Base-by-base conservation (phyloP, 306 rosid species). In the Phaseolus lunatus region DNA sequence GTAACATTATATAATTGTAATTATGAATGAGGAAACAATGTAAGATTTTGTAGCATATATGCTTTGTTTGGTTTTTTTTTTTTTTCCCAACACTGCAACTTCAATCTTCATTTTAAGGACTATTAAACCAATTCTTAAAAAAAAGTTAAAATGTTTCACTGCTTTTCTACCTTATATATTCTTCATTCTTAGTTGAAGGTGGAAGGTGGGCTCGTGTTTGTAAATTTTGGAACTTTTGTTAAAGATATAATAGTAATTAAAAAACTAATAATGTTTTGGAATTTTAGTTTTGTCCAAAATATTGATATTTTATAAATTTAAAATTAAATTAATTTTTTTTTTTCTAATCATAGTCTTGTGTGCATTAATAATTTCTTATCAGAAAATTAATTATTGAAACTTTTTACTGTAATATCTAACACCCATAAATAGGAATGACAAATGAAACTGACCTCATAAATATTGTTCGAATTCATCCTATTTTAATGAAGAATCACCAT, bases 1-100 rank as follows among this genome's bases (percentile, higher is more conserved):
- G 52, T 53, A 53, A 48, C 56, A 49, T 31, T n/a, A 23, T 39
- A 77, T 16, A 54, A 26, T 52, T 67, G 44, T 41, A 77, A 37
- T 67, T 13, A 19, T 19, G 19, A 10, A 23, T 50, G 15, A 37
- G 15, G 23, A 52, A 53, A 41, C 22, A 35, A 19, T 26, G 8
- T 26, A 53, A n/a, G 19, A 53, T 39, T 66, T 29, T 29, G 50
- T 26, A 44, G 9, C 20, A 5, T 43, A n/a, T 27, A 56, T 69
- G 16, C 58, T 5, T 39, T n/a, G 27, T 33, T 50, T 71, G 33
- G 44, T 33, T 2, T 16, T 27, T n/a, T 10, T 3, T 48, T 27
- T 29, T 15, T 26, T 3, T n/a, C n/a, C 13, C 20, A 9, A 11
- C 23, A 70, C 23, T 70, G 10, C 58, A 2, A 2, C 7, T 7